Evolutionary conservation across 768 basidiomycete genomes (phyloP).

Genomic region (Candolleomyces aberdarensis): DNA sequence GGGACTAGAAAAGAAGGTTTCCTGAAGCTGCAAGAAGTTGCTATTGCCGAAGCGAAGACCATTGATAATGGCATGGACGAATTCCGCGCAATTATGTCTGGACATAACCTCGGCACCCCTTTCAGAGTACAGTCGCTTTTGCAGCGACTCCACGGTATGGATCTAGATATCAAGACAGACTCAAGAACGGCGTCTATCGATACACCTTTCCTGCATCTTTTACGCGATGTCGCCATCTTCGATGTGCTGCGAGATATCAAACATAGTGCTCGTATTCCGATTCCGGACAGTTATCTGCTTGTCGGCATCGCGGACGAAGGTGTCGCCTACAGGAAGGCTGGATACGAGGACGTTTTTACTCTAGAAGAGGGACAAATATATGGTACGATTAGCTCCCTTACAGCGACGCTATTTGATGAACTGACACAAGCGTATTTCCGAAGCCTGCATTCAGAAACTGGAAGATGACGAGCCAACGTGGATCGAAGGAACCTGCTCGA

Average conservation of each 20-base stretch:
- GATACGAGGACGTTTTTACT: constrained; percentile 49
- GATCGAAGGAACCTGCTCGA: constrained; percentile 57
- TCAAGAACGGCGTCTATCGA: constrained; percentile 37
- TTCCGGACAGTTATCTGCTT: constrained; percentile 65
- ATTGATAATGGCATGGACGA: constrained; percentile 54
- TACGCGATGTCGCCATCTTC: constrained; percentile 60
- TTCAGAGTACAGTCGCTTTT: constrained; percentile 55
- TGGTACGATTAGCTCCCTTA: constrained; percentile 37
- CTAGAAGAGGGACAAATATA: constrained; percentile 62
- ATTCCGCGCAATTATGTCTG: constrained; percentile 47
- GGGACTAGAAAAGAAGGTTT: constrained; percentile 60
- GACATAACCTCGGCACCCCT: constrained; percentile 39
- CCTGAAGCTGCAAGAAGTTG: constrained; percentile 56
- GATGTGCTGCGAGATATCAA: constrained; percentile 73
- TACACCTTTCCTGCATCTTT: constrained; percentile 52
- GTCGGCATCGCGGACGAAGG: constrained; percentile 87
- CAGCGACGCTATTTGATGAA: background rate
- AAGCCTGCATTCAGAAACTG: constrained; percentile 59
- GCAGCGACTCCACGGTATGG: constrained; percentile 42
- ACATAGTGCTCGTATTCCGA: constrained; percentile 67
- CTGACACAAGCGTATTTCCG: background rate
- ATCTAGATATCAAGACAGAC: constrained; percentile 42
- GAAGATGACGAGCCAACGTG: constrained; percentile 48
- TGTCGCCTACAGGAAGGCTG: constrained; percentile 52
- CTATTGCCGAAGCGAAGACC: constrained; percentile 54